Conservation (phyloP, 2,329 filamentous ascomycete species). For the Colletotrichum orbiculare region DNA sequence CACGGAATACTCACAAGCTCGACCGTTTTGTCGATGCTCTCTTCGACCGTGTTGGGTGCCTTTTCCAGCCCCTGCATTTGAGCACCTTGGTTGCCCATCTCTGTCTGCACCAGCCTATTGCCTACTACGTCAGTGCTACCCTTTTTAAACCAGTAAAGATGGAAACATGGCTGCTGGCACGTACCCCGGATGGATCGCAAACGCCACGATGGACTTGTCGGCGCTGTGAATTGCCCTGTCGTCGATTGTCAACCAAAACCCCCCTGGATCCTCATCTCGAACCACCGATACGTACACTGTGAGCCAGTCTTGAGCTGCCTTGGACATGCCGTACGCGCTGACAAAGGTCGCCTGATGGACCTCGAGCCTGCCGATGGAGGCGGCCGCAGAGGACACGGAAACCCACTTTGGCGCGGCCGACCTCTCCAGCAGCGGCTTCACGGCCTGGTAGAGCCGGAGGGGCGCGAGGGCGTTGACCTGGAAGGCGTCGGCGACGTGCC, state of each 20-base stretch:
- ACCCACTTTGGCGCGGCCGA: constrained; percentile 45
- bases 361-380: constrained; percentile 40
- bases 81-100: constrained; percentile 52
- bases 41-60: constrained; percentile 49
- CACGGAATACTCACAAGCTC: constrained; percentile 15
- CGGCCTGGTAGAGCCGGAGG: constrained; percentile 47
- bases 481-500: background rate
- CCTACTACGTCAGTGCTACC: background rate
- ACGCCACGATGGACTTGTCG: constrained; percentile 6
- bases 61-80: constrained; percentile 43
- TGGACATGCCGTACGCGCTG: constrained; percentile 45
- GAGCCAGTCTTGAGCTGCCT: constrained; percentile 46
- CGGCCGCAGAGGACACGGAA: constrained; percentile 42
- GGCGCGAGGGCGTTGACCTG: constrained; percentile 41
- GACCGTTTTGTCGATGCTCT: constrained; percentile 47
- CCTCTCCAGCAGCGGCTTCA: constrained; percentile 45
- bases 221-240: constrained; percentile 7
- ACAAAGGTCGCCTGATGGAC: constrained; percentile 32
- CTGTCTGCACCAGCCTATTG: constrained; percentile 52
- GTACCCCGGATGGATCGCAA: constrained; percentile 41
- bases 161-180: background rate
- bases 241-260: background rate
- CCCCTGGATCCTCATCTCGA: too few species aligned
- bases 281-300: constrained; percentile 28
- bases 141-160: background rate